Base-by-base conservation (phyloP, 192 early-diverging fungal genomes). In the Rhizoclosmatium sp. region DNA sequence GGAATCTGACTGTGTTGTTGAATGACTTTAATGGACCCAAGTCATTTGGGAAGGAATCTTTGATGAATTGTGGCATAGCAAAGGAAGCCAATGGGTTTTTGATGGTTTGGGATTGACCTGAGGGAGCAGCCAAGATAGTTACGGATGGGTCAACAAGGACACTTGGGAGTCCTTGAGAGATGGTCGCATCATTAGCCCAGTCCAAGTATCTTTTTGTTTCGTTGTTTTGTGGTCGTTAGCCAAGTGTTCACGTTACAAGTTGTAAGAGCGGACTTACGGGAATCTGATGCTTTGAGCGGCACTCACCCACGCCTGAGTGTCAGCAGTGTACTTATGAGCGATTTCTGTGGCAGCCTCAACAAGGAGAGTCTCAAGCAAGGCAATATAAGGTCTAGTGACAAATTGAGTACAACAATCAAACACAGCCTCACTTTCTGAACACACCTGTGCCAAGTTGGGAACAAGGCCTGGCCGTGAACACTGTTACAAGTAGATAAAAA, bases 381-480 rank as follows among this genome's bases (percentile, higher is more conserved):
- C 70, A 58, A 72, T 72, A 23, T 72, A 72, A 51, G 70, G 70
- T 45, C 70, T 72, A 51, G 2, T 10, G 54, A 2, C 12, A 21
- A 3, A 56, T 10, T 59, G 70, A 31, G 31, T 31, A 31, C 31
- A 31, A 31, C 31, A 31, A 12, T 16, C 9, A 42, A 42, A 42
- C 21, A 16, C 12, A 65, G 9, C 62, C 5, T 7, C 62, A 65
- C 23, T 7, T 16, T 65, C 7, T 4, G 3, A 49, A n/a, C 10
- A 39, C 5, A 72, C 70, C 70, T 72, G 70, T 72, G 70, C 70
- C 70, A 72, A 1, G 70, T 72, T 45, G 70, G 70, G 44, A 72
- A 72, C 21, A 72, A 41, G 19, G 54, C 23, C 19, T 21, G 39
- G 7, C 70, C 70, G 56, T 72, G 70, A 2, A 72, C 70, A 59